phyloP scores from a whole-genome alignment of 768 basidiomycete genomes.

The Suillus occidentalis region DNA sequence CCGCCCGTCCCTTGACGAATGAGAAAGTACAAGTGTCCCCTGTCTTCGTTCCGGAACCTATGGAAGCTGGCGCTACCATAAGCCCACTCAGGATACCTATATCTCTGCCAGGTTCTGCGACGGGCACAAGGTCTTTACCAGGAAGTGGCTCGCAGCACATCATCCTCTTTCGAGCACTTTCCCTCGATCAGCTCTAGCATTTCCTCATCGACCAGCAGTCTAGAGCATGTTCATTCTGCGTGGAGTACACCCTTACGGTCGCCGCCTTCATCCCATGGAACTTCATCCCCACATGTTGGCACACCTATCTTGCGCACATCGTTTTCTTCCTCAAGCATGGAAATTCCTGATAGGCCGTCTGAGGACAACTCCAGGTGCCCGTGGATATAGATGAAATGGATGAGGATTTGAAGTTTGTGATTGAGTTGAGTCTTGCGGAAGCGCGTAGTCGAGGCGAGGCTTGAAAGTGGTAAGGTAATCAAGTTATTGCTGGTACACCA shows the following conservation, averaged over 20 bases:
- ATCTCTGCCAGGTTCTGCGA: conserved; percentile 8
- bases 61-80: conserved; percentile 47
- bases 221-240: conserved; percentile 28
- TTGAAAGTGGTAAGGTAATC: background rate
- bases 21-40: conserved; percentile 60
- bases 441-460: conserved; percentile 13
- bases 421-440: conserved; percentile 72
- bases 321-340: conserved; percentile 17
- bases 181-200: conserved; percentile 34
- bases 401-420: conserved; percentile 61
- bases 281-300: conserved; percentile 17
- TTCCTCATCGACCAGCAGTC: conserved; percentile 21
- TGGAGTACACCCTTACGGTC: conserved; percentile 41
- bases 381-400: conserved; percentile 45
- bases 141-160: conserved; percentile 8
- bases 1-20: conserved; percentile 36
- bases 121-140: conserved; percentile 13
- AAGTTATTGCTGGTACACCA: background rate
- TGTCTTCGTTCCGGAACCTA: conserved; percentile 48
- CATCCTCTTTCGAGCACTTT: conserved; percentile 32
- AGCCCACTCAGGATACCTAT: conserved; percentile 24
- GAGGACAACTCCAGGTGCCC: background rate
- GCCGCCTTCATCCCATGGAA: conserved; percentile 13
- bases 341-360: conserved; percentile 2
- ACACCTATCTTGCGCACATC: conserved; percentile 16